Conservation (phyloP, 345 rosid genomes). For the Bretschneidera sinensis region DNA sequence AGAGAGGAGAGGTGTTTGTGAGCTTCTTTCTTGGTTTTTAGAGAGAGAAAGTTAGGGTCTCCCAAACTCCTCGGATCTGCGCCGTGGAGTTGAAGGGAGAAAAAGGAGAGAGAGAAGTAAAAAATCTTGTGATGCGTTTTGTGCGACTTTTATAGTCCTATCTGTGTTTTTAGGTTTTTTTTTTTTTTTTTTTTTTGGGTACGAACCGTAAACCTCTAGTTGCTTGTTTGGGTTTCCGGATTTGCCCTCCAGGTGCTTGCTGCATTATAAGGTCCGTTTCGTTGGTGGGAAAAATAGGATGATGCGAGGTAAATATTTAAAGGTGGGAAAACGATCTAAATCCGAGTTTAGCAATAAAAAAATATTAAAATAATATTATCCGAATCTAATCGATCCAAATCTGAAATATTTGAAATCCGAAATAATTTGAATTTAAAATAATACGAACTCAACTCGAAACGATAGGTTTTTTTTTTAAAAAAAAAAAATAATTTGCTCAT, state of each 20-base stretch:
- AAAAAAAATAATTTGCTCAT: too few species aligned
- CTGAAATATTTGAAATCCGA: too few species aligned
- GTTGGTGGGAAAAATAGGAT: too few species aligned
- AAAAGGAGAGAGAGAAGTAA: constrained; percentile 1
- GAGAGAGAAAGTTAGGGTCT: constrained; percentile 29
- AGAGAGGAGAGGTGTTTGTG: constrained; percentile 1
- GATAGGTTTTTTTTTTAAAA: too few species aligned
- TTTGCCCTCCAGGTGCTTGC: constrained; percentile 12
- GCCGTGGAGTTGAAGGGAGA: constrained; percentile 59
- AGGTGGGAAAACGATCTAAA: too few species aligned
- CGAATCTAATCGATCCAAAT: too few species aligned
- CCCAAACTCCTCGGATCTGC: constrained; percentile 96
- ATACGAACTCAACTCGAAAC: too few species aligned
- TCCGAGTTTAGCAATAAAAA: too few species aligned
- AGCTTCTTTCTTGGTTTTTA: background rate
- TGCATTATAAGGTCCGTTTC: background rate
- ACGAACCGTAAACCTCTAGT: background rate
- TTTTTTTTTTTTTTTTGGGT: background rate
- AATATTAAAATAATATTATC: too few species aligned
- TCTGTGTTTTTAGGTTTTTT: background rate
- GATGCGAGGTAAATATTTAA: too few species aligned
- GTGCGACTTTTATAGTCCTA: constrained; percentile 6
- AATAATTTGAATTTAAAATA: too few species aligned
- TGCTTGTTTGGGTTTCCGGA: constrained; percentile 1
- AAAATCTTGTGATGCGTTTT: too few species aligned